Evolutionary conservation across 129 eudicot species (phyloP).

Genomic region (Sambucus nigra): DNA sequence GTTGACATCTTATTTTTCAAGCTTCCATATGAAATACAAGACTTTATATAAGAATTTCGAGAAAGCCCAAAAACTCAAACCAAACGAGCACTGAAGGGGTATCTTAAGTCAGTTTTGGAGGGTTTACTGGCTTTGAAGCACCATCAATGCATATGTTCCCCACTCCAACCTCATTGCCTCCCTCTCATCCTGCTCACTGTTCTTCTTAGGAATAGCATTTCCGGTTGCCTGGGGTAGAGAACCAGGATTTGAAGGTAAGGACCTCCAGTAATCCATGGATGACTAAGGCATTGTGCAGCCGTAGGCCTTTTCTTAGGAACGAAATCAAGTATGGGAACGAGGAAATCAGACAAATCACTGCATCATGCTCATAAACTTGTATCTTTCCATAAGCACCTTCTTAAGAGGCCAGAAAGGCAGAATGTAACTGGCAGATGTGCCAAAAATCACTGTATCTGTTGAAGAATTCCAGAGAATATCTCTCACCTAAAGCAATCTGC

Average conservation of each 20-base stretch:
- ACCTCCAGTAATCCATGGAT: constrained; percentile 51
- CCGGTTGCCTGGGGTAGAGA: constrained; percentile 17
- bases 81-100: too few relatives aligned
- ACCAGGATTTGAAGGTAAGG: constrained; percentile 28
- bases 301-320: constrained; percentile 92
- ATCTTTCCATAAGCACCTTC: constrained; percentile 77
- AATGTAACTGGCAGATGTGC: constrained; percentile 68
- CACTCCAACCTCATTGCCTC: constrained; percentile 51
- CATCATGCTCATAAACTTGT: constrained; percentile 77
- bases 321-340: constrained; percentile 77
- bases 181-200: constrained; percentile 58
- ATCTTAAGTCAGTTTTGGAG: too few relatives aligned
- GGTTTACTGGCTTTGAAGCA: neutral
- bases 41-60: too few relatives aligned
- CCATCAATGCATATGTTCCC: constrained; percentile 56
- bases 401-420: constrained; percentile 80
- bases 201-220: constrained; percentile 25
- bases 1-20: too few relatives aligned
- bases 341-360: constrained; percentile 81
- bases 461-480: constrained; percentile 78
- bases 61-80: too few relatives aligned
- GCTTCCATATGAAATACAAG: too few relatives aligned
- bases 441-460: constrained; percentile 84
- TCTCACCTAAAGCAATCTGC: constrained; percentile 90
- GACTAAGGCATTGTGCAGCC: constrained; percentile 76